A percentile compares a stretch with the other conserved stretches of the same genome.
Conservation (phyloP, 1,139 yeast species). For the Pichiaceae sp. region DNA sequence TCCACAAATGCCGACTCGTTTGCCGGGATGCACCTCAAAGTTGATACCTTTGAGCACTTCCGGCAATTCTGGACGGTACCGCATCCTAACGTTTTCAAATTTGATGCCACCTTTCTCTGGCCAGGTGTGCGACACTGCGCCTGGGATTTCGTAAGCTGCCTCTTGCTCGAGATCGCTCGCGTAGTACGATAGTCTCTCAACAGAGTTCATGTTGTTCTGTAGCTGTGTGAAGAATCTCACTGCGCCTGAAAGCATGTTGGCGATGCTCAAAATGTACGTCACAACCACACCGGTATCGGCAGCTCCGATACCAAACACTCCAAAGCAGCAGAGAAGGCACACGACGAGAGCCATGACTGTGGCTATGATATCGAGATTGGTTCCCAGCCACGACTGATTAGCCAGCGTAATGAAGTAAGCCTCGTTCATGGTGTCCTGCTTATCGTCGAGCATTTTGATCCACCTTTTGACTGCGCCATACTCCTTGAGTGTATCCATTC, state of each 20-base stretch:
- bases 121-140: constrained; percentile 52
- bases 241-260: constrained; percentile 38
- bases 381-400: constrained; percentile 74
- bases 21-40: constrained; percentile 40
- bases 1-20: constrained; percentile 54
- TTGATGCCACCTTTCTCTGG: constrained; percentile 43
- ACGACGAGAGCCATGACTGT: constrained; percentile 37
- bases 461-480: constrained; percentile 47
- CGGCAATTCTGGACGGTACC: constrained; percentile 43
- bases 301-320: constrained; percentile 54
- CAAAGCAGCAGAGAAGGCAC: constrained; percentile 51
- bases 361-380: constrained; percentile 52
- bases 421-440: constrained; percentile 59
- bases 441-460: constrained; percentile 35
- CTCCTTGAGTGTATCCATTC: constrained; percentile 56
- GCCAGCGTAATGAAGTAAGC: constrained; percentile 61
- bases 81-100: constrained; percentile 33
- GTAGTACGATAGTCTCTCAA: constrained; percentile 39
- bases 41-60: constrained; percentile 36
- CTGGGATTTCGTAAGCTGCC: constrained; percentile 45
- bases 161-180: constrained; percentile 54
- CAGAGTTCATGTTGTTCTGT: constrained; percentile 46
- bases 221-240: constrained; percentile 43
- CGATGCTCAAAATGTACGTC: constrained; percentile 46
- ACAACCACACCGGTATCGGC: constrained; percentile 66